Percentiles rank a stretch among this genome's conserved stretches.
Conservation (phyloP, 768 basidiomycete species). For the Tubosaeta sp. region DNA sequence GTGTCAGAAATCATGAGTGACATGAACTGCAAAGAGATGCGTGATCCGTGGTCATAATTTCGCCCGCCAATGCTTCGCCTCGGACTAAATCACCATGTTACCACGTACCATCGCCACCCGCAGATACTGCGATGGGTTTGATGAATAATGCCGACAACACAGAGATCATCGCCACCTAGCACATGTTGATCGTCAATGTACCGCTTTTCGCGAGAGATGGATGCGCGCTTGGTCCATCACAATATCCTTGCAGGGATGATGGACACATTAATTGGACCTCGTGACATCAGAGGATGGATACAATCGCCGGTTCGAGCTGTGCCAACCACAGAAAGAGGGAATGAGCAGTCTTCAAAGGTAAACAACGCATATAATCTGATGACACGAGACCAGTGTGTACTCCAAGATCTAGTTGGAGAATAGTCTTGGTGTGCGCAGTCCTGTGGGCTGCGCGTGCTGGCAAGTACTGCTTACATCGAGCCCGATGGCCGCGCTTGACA, state of each 20-base stretch:
- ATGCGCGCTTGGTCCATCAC: background rate
- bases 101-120: background rate
- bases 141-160: background rate
- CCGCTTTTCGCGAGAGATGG: background rate
- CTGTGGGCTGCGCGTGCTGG: background rate
- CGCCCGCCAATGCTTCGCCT: background rate
- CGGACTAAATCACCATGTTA: background rate
- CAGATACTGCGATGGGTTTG: background rate
- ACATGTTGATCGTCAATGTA: background rate
- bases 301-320: background rate
- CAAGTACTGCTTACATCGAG: too few species aligned
- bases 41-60: constrained; percentile 6
- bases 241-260: background rate
- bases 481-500: background rate
- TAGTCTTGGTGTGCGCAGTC: background rate
- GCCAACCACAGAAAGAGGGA: background rate
- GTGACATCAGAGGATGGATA: background rate
- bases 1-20: background rate
- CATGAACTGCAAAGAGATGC: background rate
- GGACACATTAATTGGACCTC: background rate
- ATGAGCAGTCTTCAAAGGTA: background rate
- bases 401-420: background rate
- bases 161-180: background rate
- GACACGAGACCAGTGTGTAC: background rate
- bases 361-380: background rate